These are phyloP conservation scores for Neonectria coccinea DNA, from an alignment of 2,329 filamentous ascomycete genomes.

Conservation along the genomic window DNA sequence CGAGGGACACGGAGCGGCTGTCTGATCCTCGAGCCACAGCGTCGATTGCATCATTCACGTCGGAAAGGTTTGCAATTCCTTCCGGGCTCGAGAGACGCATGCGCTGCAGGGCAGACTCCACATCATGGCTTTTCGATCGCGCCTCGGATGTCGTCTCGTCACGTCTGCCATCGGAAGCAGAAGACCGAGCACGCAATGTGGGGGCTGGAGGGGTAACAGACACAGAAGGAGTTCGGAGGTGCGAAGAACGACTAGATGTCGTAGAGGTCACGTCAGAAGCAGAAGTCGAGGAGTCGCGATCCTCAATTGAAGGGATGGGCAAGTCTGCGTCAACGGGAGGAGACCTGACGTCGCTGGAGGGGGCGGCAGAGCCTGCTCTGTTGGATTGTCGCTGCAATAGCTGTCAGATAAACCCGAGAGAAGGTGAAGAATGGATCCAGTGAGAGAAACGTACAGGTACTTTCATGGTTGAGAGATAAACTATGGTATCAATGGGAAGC, in stretches of 20 bases:
- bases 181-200: background rate
- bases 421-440: too few species aligned
- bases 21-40: conserved; percentile 23
- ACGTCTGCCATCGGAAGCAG: background rate
- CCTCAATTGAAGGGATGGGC: conserved; percentile 34
- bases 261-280: background rate
- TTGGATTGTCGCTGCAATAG: background rate
- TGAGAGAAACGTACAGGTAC: background rate
- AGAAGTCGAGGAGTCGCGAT: background rate
- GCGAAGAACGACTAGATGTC: background rate
- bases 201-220: conserved; percentile 27
- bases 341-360: background rate
- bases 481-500: background rate
- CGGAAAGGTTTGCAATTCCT: conserved; percentile 11
- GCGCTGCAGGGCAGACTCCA: conserved; percentile 8
- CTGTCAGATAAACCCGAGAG: background rate
- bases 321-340: conserved; percentile 17
- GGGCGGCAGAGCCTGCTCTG: conserved; percentile 1
- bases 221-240: conserved; percentile 32
- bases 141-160: background rate
- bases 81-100: conserved; percentile 26
- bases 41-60: conserved; percentile 22
- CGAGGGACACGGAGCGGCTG: conserved; percentile 24
- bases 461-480: background rate
- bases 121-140: conserved; percentile 2